phyloP scores from a whole-genome alignment of 305 asterid species.

The Fraxinus latifolia region DNA sequence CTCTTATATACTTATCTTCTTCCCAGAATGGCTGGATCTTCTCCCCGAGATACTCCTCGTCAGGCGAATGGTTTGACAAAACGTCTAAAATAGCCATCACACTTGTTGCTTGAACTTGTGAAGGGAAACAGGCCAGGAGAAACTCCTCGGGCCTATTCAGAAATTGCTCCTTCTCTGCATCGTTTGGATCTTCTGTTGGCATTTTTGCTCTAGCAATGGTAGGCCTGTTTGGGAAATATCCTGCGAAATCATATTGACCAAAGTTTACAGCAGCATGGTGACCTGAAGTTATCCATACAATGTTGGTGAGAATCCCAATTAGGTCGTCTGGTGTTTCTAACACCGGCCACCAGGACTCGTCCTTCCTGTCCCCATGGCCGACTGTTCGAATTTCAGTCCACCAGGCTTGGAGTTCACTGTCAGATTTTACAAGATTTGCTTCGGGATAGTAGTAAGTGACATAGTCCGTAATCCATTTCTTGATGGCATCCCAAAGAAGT shows the following conservation, averaged over 20 bases:
- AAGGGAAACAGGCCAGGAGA: conserved; percentile 51
- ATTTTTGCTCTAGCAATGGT: conserved; percentile 50
- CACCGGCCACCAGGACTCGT: conserved; percentile 79
- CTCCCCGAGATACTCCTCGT: conserved; percentile 71
- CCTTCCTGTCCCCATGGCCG: conserved; percentile 75
- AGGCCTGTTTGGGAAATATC: conserved; percentile 72
- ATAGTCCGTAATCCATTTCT: conserved; percentile 64
- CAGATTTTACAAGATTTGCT: conserved; percentile 33
- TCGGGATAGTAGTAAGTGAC: conserved; percentile 51
- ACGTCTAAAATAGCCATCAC: conserved; percentile 56
- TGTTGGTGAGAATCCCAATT: conserved; percentile 53
- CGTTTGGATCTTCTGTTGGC: conserved; percentile 59
- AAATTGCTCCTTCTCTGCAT: conserved; percentile 36
- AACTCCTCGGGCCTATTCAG: conserved; percentile 52
- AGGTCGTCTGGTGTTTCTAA: conserved; percentile 42
- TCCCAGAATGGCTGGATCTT: conserved; percentile 34
- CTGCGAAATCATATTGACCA: conserved; percentile 64
- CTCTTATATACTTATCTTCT: conserved; percentile 32
- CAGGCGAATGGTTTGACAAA: conserved; percentile 70
- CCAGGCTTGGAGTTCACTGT: conserved; percentile 72
- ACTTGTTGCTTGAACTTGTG: conserved; percentile 57
- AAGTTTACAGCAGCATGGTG: conserved; percentile 84
- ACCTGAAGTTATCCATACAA: conserved; percentile 68
- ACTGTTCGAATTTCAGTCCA: conserved; percentile 67
- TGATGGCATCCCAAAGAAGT: conserved; percentile 66